Percentiles rank a stretch among this genome's conserved stretches.
These are phyloP conservation scores for Cytospora piceicola DNA, from an alignment of 2,329 filamentous ascomycete genomes.

Conservation along the genomic window DNA sequence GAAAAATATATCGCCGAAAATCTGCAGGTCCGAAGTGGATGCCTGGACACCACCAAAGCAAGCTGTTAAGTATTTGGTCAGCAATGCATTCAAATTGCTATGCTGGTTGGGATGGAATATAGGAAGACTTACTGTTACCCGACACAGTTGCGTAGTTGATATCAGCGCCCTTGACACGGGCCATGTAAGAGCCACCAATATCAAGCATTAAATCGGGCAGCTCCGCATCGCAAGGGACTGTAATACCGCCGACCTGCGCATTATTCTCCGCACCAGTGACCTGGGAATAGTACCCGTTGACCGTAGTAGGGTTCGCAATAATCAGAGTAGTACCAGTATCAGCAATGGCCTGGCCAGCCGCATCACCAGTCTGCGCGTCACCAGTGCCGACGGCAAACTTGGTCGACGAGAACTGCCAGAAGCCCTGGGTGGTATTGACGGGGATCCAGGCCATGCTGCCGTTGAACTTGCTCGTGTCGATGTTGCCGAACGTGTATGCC, in stretches of 20 bases:
- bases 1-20: slow-evolving; percentile 67
- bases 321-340: slow-evolving; percentile 68
- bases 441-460: slow-evolving; percentile 65
- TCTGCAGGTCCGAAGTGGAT: slow-evolving; percentile 58
- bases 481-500: slow-evolving; percentile 73
- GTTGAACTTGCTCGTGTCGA: slow-evolving; percentile 66
- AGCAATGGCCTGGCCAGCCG: slow-evolving; percentile 52
- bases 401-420: slow-evolving; percentile 68
- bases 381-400: slow-evolving; percentile 58
- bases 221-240: slow-evolving; percentile 50
- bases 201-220: slow-evolving; percentile 58
- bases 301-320: slow-evolving; percentile 58
- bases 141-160: slow-evolving; percentile 58
- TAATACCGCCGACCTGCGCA: slow-evolving; percentile 47
- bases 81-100: slow-evolving; percentile 2
- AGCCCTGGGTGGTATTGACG: slow-evolving; percentile 65
- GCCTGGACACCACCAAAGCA: slow-evolving; percentile 73
- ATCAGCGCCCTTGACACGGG: slow-evolving; percentile 56
- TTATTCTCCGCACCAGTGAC: slow-evolving; percentile 49
- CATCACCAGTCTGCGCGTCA: slow-evolving; percentile 40
- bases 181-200: slow-evolving; percentile 61
- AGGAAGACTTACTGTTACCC: slow-evolving; percentile 51
- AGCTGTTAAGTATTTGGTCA: slow-evolving; percentile 39
- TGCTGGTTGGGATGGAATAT: neutral
- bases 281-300: slow-evolving; percentile 53